These are phyloP conservation scores for Pythium sp. DNA, from an alignment of 352 stramenopile genomes.

Conservation along the genomic window DNA sequence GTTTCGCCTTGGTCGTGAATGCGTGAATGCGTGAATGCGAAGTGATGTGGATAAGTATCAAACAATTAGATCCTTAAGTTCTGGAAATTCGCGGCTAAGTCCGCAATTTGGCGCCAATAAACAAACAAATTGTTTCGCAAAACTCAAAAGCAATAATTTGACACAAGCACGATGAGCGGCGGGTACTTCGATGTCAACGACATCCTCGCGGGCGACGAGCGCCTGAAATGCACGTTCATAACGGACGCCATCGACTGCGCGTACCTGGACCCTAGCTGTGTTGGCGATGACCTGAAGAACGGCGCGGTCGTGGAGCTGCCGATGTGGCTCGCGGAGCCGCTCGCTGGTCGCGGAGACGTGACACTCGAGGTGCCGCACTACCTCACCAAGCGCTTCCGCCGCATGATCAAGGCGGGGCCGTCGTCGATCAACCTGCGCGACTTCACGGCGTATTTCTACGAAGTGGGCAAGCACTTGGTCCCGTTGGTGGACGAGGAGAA, in stretches of 20 bases:
- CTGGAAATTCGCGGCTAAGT: too few relatives aligned
- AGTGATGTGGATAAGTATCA: too few relatives aligned
- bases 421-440: conserved; percentile 74
- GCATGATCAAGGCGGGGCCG: conserved; percentile 78
- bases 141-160: background rate
- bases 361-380: conserved; percentile 54
- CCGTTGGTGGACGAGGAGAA: conserved; percentile 47
- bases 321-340: conserved; percentile 67
- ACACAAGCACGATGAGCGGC: conserved; percentile 14
- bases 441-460: conserved; percentile 70
- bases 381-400: conserved; percentile 69
- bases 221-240: conserved; percentile 72
- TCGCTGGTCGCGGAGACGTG: conserved; percentile 54
- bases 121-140: background rate
- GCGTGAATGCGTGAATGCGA: background rate
- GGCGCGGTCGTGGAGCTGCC: conserved; percentile 64
- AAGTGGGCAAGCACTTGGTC: conserved; percentile 60
- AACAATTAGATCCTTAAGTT: too few relatives aligned
- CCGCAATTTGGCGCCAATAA: background rate
- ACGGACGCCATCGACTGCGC: conserved; percentile 67
- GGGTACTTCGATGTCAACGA: conserved; percentile 74
- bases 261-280: conserved; percentile 72
- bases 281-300: conserved; percentile 40
- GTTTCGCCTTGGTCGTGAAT: background rate
- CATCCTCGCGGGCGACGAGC: conserved; percentile 79